Base-by-base conservation (phyloP, 1,284 basidiomycete species). In the Cutaneotrichosporon arboriforme region DNA sequence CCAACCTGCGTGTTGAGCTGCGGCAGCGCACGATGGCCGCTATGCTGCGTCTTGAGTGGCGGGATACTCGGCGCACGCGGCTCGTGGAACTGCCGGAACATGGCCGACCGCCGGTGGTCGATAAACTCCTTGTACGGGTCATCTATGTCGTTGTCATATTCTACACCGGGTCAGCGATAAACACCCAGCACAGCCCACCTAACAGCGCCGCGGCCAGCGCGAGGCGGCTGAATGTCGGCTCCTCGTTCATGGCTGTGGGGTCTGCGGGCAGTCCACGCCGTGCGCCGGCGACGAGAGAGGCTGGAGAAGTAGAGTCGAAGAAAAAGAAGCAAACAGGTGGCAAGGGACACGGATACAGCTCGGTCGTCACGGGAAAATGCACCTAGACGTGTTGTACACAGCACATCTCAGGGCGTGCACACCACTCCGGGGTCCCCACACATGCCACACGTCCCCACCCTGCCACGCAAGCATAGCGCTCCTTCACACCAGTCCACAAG, bases 61-160 rank as follows among this genome's bases (percentile, higher is more conserved):
- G 57, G 66, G 18, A 52, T 31, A 4, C 18, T 9, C 12, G 53
- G 53, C 9, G 53, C 31, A 12, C 23, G 42, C 41, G 52, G 22
- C 46, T 48, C 43, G 46, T 61, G 55, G 35, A 63, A 61, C 10
- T 59, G 60, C n/a, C 54, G 46, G 55, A 74, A 71, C 12, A 74
- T 65, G 21, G 68, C 72, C 13, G 68, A 70, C 36, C 63, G 54
- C 23, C 61, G 57, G 59, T 68, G 65, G 54, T 58, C 57, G 46
- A 54, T 54, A 23, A 42, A 56, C 17, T 52, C 59, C 47, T 21
- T 45, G 23, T 49, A 43, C 3, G 54, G 51, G 46, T 63, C 56
- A 7, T 61, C 59, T 2, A 49, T 51, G 46, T 71, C 67, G 39
- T 73, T 73, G 60, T 75, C 73, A 58, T 75, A 75, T 51, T 73